Base-by-base conservation (phyloP, 2,329 filamentous ascomycete genomes). In the Colletotrichum gloeosporioides region DNA sequence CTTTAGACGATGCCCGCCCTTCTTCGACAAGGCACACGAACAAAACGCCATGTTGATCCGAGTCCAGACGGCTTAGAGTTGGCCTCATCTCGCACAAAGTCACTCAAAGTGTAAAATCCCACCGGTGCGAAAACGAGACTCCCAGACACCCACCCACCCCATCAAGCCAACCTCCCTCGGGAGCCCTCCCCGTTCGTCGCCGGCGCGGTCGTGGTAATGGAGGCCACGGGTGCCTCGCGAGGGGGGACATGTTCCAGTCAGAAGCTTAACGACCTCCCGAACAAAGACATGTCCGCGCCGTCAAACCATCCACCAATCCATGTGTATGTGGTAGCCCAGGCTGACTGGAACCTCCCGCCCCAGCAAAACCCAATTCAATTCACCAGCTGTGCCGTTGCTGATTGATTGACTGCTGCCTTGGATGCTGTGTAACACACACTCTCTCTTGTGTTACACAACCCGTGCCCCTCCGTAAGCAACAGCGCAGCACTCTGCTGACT, bases 391-490 rank as follows among this genome's bases (percentile, higher is more conserved):
- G 39, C 18, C 16, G 39, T 44, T 44, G 57, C 57, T 31, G 8
- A 18, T 18, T 31, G 18, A 25, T 12, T 22, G 10, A 27, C n/a
- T 27, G 68, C 69, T 62, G 29, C 53, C 68, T 66, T 66, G 62
- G 6, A 62, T 55, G 69, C 63, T 57, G 69, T 75, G 73, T 59
- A 34, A 70, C 73, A 72, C 70, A 39, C 36, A 39, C 36, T 44
- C 18, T 44, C 18, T n/a, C 8, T 4, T 44, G 39, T 44, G 39
- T 44, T 10, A 44, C n/a, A 27, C 63, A 15, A 16, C n/a, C 31
- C 12, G n/a, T 63, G 18, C 16, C 25, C 34, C 64, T 68, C 63
- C 69, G 69, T 75, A 53, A 73, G 73, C 73, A 73, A 27, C 63
- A 55, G 25, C 62, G 32, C 66, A 53, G 25, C 44, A 59, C 22